Percentiles rank a stretch among this genome's conserved stretches.
phyloP scores from a whole-genome alignment of 2,329 filamentous ascomycete genomes.

The Alternaria postmessia region DNA sequence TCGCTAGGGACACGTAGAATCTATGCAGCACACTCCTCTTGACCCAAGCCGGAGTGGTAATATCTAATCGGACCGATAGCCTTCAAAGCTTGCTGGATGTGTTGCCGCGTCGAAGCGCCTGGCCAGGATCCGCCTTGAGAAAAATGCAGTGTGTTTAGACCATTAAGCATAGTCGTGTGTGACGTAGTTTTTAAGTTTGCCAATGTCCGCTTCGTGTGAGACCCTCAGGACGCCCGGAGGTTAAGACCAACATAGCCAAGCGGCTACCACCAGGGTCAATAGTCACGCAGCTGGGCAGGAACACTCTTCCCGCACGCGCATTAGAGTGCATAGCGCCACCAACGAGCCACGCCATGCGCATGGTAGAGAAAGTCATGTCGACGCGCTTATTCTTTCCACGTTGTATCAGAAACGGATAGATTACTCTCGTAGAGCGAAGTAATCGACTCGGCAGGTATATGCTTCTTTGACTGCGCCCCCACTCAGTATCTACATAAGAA shows the following conservation, averaged over 20 bases:
- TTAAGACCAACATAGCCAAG: slow-evolving; percentile 10
- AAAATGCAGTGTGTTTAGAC: slow-evolving; percentile 16
- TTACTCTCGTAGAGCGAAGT: slow-evolving; percentile 1
- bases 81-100: slow-evolving; percentile 33
- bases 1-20: slow-evolving; percentile 24
- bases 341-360: slow-evolving; percentile 3
- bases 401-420: not conserved
- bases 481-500: slow-evolving; percentile 14
- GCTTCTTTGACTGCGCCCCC: slow-evolving; percentile 6
- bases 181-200: slow-evolving; percentile 34
- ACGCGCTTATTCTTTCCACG: slow-evolving; percentile 1
- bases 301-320: slow-evolving; percentile 25
- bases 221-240: slow-evolving; percentile 4
- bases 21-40: slow-evolving; percentile 30
- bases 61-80: slow-evolving; percentile 44
- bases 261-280: not conserved
- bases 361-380: not conserved
- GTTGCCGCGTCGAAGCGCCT: slow-evolving; percentile 33
- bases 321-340: slow-evolving; percentile 17
- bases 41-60: slow-evolving; percentile 38
- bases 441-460: not conserved
- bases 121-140: slow-evolving; percentile 25
- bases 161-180: slow-evolving; percentile 22
- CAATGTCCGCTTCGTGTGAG: slow-evolving; percentile 10
- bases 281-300: slow-evolving; percentile 19